A percentile compares a stretch with the other conserved stretches of the same genome.
phyloP scores from a whole-genome alignment of 1,284 basidiomycete genomes.

The Ganoderma boninense region DNA sequence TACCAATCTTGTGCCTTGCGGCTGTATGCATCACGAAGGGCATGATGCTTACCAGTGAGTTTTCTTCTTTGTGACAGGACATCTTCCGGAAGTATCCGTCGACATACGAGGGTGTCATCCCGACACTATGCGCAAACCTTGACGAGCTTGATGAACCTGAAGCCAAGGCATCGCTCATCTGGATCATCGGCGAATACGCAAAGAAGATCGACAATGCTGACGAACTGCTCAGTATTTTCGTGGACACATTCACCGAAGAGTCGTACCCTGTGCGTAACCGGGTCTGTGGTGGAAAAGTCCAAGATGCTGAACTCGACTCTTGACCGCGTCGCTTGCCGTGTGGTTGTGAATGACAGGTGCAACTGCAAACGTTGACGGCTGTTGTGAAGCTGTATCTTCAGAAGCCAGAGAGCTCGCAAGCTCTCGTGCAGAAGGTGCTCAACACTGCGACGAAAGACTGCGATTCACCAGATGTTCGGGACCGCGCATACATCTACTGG shows the following conservation, averaged over 20 bases:
- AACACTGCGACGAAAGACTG: slow-evolving; percentile 97
- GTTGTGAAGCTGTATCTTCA: slow-evolving; percentile 97
- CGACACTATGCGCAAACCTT: slow-evolving; percentile 92
- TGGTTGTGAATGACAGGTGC: slow-evolving; percentile 64
- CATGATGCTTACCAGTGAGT: slow-evolving; percentile 3
- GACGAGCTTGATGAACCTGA: slow-evolving; percentile 98
- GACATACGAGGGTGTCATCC: slow-evolving; percentile 97
- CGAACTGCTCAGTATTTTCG: slow-evolving; percentile 90
- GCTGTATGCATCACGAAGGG: not conserved
- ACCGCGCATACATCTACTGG: slow-evolving; percentile 98
- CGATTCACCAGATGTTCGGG: slow-evolving; percentile 96
- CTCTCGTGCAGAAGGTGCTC: slow-evolving; percentile 88
- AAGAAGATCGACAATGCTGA: slow-evolving; percentile 97
- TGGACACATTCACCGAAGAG: slow-evolving; percentile 94
- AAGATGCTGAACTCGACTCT: slow-evolving; percentile 8
- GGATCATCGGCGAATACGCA: slow-evolving; percentile 99
- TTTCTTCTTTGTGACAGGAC: slow-evolving; percentile 61
- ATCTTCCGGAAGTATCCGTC: slow-evolving; percentile 99
- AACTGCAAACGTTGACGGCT: slow-evolving; percentile 94
- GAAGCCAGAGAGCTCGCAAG: slow-evolving; percentile 92
- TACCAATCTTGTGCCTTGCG: not conserved
- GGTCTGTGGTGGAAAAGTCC: not conserved
- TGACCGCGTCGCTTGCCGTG: slow-evolving; percentile 34
- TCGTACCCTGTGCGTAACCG: slow-evolving; percentile 78
- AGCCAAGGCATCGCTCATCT: slow-evolving; percentile 97